These are phyloP conservation scores for Syncephalis fuscata DNA, from an alignment of 371 early-diverging fungal genomes.

Conservation along the genomic window DNA sequence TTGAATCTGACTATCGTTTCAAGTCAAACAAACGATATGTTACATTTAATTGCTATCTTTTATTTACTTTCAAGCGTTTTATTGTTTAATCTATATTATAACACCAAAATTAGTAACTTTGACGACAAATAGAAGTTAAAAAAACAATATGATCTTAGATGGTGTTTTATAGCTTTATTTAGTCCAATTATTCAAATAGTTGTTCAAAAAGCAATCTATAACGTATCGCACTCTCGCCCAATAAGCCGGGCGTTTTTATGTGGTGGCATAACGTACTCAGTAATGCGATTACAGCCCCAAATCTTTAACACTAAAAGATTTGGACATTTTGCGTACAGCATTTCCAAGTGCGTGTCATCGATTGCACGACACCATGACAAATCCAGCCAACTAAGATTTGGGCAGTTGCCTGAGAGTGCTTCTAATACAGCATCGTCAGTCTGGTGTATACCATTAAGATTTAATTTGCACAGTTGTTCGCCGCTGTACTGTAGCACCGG, in stretches of 20 bases:
- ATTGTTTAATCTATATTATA: too few relatives aligned
- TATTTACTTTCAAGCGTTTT: too few relatives aligned
- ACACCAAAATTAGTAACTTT: too few relatives aligned
- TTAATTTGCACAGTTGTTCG: background rate
- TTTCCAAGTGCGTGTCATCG: background rate
- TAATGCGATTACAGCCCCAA: constrained; percentile 3
- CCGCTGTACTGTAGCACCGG: background rate
- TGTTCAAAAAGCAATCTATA: background rate
- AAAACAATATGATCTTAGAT: too few relatives aligned
- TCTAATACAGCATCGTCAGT: background rate
- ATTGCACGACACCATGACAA: constrained; percentile 1
- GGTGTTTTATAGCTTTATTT: too few relatives aligned
- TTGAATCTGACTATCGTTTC: too few relatives aligned
- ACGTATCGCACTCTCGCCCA: constrained; percentile 5
- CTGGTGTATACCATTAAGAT: background rate
- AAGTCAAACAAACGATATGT: too few relatives aligned
- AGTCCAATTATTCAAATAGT: too few relatives aligned
- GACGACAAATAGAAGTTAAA: too few relatives aligned
- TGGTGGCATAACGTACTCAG: background rate
- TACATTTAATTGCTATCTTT: too few relatives aligned
- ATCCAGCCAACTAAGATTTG: background rate
- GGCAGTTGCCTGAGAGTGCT: background rate
- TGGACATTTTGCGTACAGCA: background rate
- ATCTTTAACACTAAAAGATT: background rate
- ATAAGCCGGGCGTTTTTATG: background rate